Percentiles rank a stretch among this genome's conserved stretches.
Conservation (phyloP, 805 yeast genomes). For the Yarrowia phangngaensis region DNA sequence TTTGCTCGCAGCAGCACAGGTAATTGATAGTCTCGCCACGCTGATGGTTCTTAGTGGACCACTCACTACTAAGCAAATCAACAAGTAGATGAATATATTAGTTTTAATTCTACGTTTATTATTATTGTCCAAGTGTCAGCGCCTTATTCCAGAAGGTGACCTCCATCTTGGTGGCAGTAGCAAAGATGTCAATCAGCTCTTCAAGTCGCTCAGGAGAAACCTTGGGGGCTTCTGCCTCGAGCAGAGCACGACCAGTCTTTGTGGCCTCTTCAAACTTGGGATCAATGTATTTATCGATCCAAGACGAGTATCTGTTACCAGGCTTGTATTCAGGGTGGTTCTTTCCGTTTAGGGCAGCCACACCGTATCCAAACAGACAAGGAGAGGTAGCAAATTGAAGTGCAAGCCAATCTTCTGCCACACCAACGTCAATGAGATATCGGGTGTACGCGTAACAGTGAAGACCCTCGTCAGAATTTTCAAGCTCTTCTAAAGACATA, state of each 20-base stretch:
- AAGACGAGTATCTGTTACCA: conserved; percentile 41
- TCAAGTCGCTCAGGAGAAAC: conserved; percentile 48
- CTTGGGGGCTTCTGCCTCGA: conserved; percentile 46
- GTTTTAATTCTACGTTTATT: too few relatives aligned
- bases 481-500: conserved; percentile 44
- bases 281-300: conserved; percentile 62
- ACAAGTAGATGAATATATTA: too few relatives aligned
- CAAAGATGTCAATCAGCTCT: conserved; percentile 55
- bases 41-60: conserved; percentile 25
- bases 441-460: conserved; percentile 62
- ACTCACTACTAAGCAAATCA: conserved; percentile 7
- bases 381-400: conserved; percentile 69
- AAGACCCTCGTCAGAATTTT: conserved; percentile 47
- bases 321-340: conserved; percentile 33
- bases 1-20: conserved; percentile 57
- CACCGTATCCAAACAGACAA: conserved; percentile 69
- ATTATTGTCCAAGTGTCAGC: conserved; percentile 22
- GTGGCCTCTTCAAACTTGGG: conserved; percentile 57
- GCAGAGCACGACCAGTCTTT: conserved; percentile 46
- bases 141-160: conserved; percentile 59
- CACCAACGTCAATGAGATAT: conserved; percentile 53
- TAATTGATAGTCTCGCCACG: conserved; percentile 37
- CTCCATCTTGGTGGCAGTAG: conserved; percentile 58
- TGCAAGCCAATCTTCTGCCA: conserved; percentile 56
- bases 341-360: conserved; percentile 45